Conservation (phyloP, 2,329 filamentous ascomycete species). For the Neopestalotiopsis rosae region DNA sequence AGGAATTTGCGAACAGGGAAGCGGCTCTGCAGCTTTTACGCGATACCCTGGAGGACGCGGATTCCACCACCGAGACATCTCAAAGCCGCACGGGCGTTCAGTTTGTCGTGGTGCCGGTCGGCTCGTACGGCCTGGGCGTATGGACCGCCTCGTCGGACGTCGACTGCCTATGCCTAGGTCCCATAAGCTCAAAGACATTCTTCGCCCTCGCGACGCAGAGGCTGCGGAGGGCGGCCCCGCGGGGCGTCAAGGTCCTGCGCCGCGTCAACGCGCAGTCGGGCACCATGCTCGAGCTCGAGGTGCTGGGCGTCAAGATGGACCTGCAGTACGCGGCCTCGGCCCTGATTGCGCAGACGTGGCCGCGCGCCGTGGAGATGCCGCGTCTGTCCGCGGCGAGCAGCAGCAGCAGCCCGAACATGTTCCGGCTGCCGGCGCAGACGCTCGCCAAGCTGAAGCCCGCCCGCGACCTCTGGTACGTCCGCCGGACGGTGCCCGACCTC, state of each 20-base stretch:
- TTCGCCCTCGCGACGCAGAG: conserved; percentile 63
- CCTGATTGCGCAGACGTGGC: conserved; percentile 59
- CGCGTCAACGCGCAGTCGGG: conserved; percentile 64
- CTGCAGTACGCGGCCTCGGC: conserved; percentile 70
- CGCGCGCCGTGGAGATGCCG: conserved; percentile 51
- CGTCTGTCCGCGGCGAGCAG: conserved; percentile 24
- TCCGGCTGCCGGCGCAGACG: conserved; percentile 59
- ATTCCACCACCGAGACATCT: conserved; percentile 22
- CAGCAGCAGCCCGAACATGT: conserved; percentile 53
- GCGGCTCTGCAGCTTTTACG: conserved; percentile 53
- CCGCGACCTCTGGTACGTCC: conserved; percentile 66
- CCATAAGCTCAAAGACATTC: conserved; percentile 65
- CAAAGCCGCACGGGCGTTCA: conserved; percentile 35
- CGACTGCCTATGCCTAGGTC: conserved; percentile 69
- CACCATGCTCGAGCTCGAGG: conserved; percentile 67
- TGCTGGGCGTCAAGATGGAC: conserved; percentile 64
- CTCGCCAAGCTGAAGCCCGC: conserved; percentile 68
- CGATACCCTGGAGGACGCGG: conserved; percentile 43
- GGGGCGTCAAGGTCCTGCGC: conserved; percentile 57
- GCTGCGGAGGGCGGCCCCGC: conserved; percentile 50
- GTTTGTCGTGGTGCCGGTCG: conserved; percentile 65
- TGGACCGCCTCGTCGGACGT: conserved; percentile 68
- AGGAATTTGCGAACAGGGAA: conserved; percentile 47
- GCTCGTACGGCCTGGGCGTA: conserved; percentile 67
- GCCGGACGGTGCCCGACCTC: conserved; percentile 63